Base-by-base conservation (phyloP, 345 rosid genomes). In the Pistacia integerrima region DNA sequence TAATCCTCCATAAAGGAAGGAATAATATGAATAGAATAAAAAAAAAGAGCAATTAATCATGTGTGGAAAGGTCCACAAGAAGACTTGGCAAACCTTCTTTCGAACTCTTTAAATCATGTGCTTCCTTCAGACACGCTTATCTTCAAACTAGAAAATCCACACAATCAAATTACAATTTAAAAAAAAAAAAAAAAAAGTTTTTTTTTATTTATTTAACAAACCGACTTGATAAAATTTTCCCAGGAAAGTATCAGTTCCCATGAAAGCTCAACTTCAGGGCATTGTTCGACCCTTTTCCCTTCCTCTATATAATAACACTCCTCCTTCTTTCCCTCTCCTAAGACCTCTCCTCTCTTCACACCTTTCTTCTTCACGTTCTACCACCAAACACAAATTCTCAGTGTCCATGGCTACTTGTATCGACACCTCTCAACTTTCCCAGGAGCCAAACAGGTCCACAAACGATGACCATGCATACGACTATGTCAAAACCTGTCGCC, bases 331-430 rank as follows among this genome's bases (percentile, higher is more conserved):
- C 44, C 10, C 70, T 35, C 57, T 65, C 75, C 76, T 5, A 51
- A 70, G 22, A 22, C 67, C 36, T 11, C 67, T 74, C 82, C 74
- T 8, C 14, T 77, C 55, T 33, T 68, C 52, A 13, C 77, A n/a
- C 17, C n/a, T 36, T 12, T 69, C 70, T n/a, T 72, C 78, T 10
- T 70, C 73, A 30, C 16, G 20, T 1, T 2, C 55, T 18, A 25
- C 78, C 3, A 62, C 78, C 48, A 17, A 11, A 49, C 54, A 49
- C 54, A 52, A 16, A 13, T 36, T 3, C 18, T 66, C 78, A 16
- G 64, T 66, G 68, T 59, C 87, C 61, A 90, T 95, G 99, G 91
- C 96, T 28, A 71, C 97, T 63, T 93, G 99, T 72, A 80, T 93
- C 54, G 92, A 90, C 81, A 77, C 91, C 67, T 78, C 88, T 16